Evolutionary conservation across 2,329 filamentous ascomycete genomes (phyloP), one percentile per base, ranked within the genome.

Genomic region (Cladosporium phlei): DNA sequence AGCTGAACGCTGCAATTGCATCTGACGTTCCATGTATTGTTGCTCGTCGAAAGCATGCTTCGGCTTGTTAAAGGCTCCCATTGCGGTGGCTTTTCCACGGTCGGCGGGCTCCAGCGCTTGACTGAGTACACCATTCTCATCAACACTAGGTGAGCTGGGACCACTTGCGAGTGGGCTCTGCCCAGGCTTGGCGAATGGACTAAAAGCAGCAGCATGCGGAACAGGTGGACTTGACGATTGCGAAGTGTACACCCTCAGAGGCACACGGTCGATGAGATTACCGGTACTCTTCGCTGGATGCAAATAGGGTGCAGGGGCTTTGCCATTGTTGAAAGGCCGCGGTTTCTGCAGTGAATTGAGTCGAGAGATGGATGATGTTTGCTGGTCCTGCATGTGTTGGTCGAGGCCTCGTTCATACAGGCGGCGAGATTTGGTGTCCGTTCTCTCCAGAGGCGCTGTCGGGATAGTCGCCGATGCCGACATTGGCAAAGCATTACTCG

Each of bases 371-470:
- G 86, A 80, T 2, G 86, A 86, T 3, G 78, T 77, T 59, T 91
- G 88, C 55, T 93, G 85, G 46, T 90, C 87, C 39, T 90, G 83
- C 10, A 87, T 74, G 52, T 93, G 83, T 58, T 90, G 84, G 39
- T 83, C 85, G 12, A 94, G 71, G 0, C 85, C 85, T 53, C 88
- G 86, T 52, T 94, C 90, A 59, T 95, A 96, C 1, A 95, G 72
- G 34, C 88, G 77, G 43, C 85, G 79, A 2, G 79, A 78, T 53
- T 90, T 86, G 1, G 82, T 85, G 3, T 82, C 77, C 29, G 75
- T 80, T 44, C 84, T 78, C 47, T 88, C 85, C 0, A 81, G 59
- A 27, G 52, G 44, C 10, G 59, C 46, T 11, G 51, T 30, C 12
- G 43, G 38, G 8, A 20, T 17, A 14, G 30, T 22, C 4, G 49